Evolutionary conservation across 2,329 filamentous ascomycete species (phyloP).

Genomic region (Harringtonia lauricola): DNA sequence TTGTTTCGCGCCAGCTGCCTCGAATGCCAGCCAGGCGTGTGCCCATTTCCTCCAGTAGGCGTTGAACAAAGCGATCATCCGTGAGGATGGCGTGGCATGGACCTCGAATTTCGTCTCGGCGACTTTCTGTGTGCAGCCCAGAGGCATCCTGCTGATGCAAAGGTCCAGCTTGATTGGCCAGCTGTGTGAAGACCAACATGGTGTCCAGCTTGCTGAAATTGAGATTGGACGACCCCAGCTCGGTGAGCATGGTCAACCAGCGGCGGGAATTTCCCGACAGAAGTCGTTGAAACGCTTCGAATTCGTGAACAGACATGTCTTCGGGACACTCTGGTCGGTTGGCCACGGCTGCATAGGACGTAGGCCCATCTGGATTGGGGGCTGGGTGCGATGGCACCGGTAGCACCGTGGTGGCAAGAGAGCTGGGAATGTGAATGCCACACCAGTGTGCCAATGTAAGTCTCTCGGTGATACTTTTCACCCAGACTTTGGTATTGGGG

Average conservation of each 20-base stretch:
- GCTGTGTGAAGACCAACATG: conserved; percentile 34
- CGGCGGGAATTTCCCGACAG: conserved; percentile 32
- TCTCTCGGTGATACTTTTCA: conserved; percentile 14
- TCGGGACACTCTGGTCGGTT: conserved; percentile 36
- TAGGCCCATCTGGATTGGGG: conserved; percentile 25
- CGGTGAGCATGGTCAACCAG: conserved; percentile 32
- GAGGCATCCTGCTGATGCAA: too few relatives aligned
- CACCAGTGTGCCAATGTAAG: conserved; percentile 36
- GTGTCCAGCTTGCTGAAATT: conserved; percentile 48
- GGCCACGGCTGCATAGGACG: conserved; percentile 43
- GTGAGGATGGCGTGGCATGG: conserved; percentile 35
- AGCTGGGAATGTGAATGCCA: conserved; percentile 11
- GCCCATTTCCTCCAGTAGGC: conserved; percentile 35
- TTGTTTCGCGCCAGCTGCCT: conserved; percentile 46
- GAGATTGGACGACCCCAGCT: conserved; percentile 40
- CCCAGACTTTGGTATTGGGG: conserved; percentile 23
- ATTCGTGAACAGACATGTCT: conserved; percentile 38
- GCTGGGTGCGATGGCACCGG: conserved; percentile 15
- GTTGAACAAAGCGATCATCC: conserved; percentile 36
- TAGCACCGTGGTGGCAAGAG: conserved; percentile 27
- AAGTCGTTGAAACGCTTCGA: conserved; percentile 35
- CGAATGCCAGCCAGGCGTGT: conserved; percentile 30
- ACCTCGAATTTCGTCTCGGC: too few relatives aligned
- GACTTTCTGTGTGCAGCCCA: too few relatives aligned
- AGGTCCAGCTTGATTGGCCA: conserved; percentile 45